These are phyloP conservation scores for Ophiostoma tasmaniense DNA, from an alignment of 2,329 filamentous ascomycete species.

Conservation along the genomic window DNA sequence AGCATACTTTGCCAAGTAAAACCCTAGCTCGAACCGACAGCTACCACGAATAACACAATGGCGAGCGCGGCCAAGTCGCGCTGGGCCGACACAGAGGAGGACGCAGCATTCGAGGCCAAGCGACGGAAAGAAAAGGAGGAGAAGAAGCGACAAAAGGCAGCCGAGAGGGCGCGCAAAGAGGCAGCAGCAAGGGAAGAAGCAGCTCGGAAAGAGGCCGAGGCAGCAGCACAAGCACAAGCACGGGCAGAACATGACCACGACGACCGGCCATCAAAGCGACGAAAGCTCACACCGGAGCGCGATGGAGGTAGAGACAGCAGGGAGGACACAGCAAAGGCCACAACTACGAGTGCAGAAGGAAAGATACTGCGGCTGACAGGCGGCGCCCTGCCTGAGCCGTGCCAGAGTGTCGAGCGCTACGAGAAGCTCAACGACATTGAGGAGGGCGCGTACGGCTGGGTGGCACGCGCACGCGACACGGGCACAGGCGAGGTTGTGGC, in stretches of 20 bases:
- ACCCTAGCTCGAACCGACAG: neutral
- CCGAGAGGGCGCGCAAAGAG: constrained; percentile 30
- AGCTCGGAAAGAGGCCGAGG: constrained; percentile 12
- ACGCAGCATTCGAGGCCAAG: constrained; percentile 63
- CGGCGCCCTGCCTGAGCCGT: constrained; percentile 54
- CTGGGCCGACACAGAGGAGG: constrained; percentile 81
- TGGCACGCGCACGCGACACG: constrained; percentile 71
- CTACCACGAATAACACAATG: constrained; percentile 35
- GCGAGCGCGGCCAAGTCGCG: constrained; percentile 60
- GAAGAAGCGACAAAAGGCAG: constrained; percentile 73
- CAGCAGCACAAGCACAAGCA: constrained; percentile 15
- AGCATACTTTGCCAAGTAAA: neutral
- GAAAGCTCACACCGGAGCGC: constrained; percentile 45
- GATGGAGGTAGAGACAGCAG: constrained; percentile 11
- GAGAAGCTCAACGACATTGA: constrained; percentile 94
- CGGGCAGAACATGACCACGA: constrained; percentile 22
- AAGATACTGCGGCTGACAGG: constrained; percentile 64
- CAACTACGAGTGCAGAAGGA: constrained; percentile 24
- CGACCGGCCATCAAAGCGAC: constrained; percentile 52
- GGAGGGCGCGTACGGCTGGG: constrained; percentile 92
- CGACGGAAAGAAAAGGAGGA: constrained; percentile 78
- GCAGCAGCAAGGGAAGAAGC: constrained; percentile 29
- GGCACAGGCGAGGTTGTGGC: constrained; percentile 74
- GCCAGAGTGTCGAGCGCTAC: constrained; percentile 76
- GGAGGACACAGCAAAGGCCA: constrained; percentile 16